Percentiles rank a stretch among this genome's conserved stretches.
phyloP scores from a whole-genome alignment of 2,329 filamentous ascomycete species.

The Cordyceps cateniannulata region DNA sequence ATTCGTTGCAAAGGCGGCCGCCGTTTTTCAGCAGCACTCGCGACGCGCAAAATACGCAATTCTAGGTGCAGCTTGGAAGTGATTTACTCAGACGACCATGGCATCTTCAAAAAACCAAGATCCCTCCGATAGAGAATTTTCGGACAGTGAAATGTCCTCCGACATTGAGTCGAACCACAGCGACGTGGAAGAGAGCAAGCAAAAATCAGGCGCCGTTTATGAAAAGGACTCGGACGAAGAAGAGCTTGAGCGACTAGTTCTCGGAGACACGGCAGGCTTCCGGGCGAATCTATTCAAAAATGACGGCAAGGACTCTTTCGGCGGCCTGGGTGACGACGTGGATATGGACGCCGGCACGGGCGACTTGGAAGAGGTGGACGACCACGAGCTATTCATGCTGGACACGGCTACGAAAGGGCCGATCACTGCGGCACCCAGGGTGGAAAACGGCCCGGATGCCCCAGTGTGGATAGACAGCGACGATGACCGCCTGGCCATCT shows the following conservation, averaged over 20 bases:
- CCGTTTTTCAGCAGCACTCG: conserved; percentile 13
- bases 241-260: conserved; percentile 80
- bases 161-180: conserved; percentile 20
- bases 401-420: conserved; percentile 53
- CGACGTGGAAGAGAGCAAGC: conserved; percentile 22
- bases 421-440: conserved; percentile 17
- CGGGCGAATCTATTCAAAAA: conserved; percentile 60
- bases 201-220: conserved; percentile 19
- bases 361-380: conserved; percentile 58
- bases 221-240: conserved; percentile 79
- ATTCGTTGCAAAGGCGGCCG: conserved; percentile 20
- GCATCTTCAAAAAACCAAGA: conserved; percentile 25
- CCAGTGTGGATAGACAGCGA: conserved; percentile 92
- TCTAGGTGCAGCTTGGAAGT: conserved; percentile 11
- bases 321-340: conserved; percentile 31
- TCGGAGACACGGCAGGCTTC: conserved; percentile 83
- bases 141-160: conserved; percentile 17
- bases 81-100: conserved; percentile 21
- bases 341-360: conserved; percentile 38
- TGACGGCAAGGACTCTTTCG: conserved; percentile 23
- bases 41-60: conserved; percentile 11
- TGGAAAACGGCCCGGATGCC: conserved; percentile 29
- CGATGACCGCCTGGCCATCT: conserved; percentile 80
- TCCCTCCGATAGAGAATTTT: conserved; percentile 24
- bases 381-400: conserved; percentile 80